These are phyloP conservation scores for Neurospora sp. DNA, from an alignment of 2,329 filamentous ascomycete genomes.

Conservation along the genomic window DNA sequence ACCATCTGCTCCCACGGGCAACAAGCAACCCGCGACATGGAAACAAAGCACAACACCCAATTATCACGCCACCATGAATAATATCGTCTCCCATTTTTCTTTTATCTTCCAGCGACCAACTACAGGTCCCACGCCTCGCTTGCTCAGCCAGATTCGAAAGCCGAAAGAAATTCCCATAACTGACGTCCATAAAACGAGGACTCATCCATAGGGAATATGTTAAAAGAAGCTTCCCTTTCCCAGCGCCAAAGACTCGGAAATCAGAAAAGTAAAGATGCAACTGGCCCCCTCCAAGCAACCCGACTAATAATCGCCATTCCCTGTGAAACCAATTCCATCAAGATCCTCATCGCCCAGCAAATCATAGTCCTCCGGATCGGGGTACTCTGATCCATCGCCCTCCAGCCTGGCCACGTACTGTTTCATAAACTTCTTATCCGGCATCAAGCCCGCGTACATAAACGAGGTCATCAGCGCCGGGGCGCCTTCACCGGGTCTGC, in stretches of 20 bases:
- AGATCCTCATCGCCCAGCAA: neutral
- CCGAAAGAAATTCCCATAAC: neutral
- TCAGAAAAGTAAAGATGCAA: neutral
- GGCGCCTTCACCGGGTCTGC: constrained; percentile 8
- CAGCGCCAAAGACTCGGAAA: neutral
- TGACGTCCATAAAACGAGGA: neutral
- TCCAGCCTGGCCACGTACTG: constrained; percentile 16
- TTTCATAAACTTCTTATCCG: constrained; percentile 17
- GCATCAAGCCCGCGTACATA: constrained; percentile 17
- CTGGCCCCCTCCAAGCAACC: neutral
- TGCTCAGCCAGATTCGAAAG: neutral
- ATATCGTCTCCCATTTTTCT: neutral
- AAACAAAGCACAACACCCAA: neutral
- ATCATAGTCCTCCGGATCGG: constrained; percentile 5
- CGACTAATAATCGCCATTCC: neutral
- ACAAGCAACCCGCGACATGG: neutral
- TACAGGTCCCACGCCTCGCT: neutral
- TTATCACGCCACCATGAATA: neutral
- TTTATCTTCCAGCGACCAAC: neutral
- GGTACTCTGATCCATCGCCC: constrained; percentile 13
- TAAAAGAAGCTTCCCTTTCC: neutral
- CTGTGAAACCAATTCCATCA: neutral
- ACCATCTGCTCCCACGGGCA: neutral
- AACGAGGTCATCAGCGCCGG: constrained; percentile 12
- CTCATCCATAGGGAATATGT: neutral